These are phyloP conservation scores for Cornus kousa DNA, from an alignment of 148 eudicot species.

Conservation along the genomic window DNA sequence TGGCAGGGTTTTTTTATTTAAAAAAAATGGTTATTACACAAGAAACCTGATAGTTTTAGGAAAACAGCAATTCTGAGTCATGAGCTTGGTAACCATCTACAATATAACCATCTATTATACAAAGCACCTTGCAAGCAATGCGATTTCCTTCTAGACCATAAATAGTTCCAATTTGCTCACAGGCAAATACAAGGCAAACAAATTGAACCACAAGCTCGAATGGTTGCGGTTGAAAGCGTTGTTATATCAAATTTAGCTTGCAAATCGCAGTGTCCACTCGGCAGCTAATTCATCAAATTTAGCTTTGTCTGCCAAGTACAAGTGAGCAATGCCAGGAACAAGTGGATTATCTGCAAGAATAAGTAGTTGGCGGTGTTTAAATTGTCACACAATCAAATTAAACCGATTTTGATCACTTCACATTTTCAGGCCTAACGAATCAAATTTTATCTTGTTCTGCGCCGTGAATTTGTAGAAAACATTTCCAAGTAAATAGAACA, in stretches of 20 bases:
- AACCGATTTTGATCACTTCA: not conserved
- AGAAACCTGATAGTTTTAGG: too few species aligned
- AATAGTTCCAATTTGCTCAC: not conserved
- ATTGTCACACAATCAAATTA: not conserved
- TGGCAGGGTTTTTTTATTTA: not conserved
- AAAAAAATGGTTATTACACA: too few species aligned
- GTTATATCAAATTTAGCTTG: slow-evolving; percentile 38
- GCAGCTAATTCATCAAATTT: slow-evolving; percentile 87
- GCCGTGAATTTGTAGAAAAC: not conserved
- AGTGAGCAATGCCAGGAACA: slow-evolving; percentile 68
- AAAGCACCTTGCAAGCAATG: too few species aligned
- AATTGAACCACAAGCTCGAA: not conserved
- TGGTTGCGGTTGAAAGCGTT: not conserved
- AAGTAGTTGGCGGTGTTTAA: not conserved
- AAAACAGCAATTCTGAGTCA: too few species aligned
- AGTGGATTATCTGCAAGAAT: slow-evolving; percentile 59
- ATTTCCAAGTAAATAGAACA: not conserved
- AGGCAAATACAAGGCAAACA: not conserved
- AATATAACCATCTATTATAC: not conserved
- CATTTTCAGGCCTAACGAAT: not conserved
- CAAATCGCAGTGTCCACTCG: slow-evolving; percentile 87
- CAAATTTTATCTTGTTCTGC: not conserved
- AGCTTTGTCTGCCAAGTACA: slow-evolving; percentile 64
- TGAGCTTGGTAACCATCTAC: not conserved
- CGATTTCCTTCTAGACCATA: not conserved